Percentiles rank a stretch among this genome's conserved stretches.
Evolutionary conservation across 129 eudicot species (phyloP).

Genomic region (Pseudognaphalium luteoalbum): DNA sequence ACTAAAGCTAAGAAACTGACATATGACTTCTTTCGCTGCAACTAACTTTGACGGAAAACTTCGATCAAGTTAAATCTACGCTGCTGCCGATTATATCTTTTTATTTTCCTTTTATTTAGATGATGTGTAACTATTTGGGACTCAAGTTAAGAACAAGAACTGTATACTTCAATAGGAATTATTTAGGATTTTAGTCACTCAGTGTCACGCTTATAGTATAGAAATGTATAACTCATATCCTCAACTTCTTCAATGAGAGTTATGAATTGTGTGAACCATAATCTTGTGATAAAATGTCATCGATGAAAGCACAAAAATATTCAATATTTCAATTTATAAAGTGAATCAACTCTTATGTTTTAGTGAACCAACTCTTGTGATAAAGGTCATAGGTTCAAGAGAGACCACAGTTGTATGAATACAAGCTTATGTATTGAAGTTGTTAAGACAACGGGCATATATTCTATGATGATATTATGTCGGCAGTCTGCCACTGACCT

Average conservation of each 20-base stretch:
- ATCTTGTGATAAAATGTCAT: background rate
- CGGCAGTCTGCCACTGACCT: background rate
- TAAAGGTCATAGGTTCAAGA: too few species aligned
- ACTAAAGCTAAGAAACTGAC: too few species aligned
- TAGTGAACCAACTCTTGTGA: background rate
- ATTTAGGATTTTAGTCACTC: background rate
- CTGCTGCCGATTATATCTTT: background rate
- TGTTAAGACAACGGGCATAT: background rate
- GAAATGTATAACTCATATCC: background rate
- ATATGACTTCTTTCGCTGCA: background rate
- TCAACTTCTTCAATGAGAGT: background rate
- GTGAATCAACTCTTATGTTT: background rate
- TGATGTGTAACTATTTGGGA: too few species aligned
- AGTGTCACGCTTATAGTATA: background rate
- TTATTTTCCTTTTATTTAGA: background rate
- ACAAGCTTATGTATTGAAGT: background rate
- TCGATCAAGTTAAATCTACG: background rate
- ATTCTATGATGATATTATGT: background rate
- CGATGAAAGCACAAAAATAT: background rate
- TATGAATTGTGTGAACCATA: background rate
- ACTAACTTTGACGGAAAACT: background rate
- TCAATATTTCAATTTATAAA: conserved; percentile 14
- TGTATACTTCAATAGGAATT: background rate
- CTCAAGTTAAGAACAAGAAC: too few species aligned
- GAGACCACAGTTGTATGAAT: background rate